Evolutionary conservation across 495 filamentous ascomycete genomes (phyloP).

Genomic region (Neurospora discreta): DNA sequence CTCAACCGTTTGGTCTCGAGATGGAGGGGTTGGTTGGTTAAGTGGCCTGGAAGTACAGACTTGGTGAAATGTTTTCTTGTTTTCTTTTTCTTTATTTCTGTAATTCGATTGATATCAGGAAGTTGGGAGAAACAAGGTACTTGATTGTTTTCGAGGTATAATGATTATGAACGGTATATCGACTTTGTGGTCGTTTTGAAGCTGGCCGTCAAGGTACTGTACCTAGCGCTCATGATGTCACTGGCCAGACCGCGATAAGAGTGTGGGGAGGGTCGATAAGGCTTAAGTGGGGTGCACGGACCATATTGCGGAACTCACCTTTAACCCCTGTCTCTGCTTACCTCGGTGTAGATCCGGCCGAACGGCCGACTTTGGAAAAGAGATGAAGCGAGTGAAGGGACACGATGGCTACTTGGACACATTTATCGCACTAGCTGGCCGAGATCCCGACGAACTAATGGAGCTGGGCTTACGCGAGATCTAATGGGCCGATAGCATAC

Average conservation of each 20-base stretch:
- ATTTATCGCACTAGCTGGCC: background rate
- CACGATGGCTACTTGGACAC: background rate
- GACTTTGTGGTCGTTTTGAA: background rate
- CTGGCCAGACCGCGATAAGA: background rate
- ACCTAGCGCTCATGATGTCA: background rate
- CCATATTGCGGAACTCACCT: background rate
- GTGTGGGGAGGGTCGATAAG: background rate
- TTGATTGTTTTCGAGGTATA: no score
- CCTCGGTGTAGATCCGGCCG: background rate
- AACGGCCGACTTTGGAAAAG: background rate
- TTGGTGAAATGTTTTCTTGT: no score
- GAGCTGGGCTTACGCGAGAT: background rate
- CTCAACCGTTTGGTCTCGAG: background rate
- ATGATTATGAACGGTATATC: background rate
- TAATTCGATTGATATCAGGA: no score
- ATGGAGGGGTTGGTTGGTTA: background rate
- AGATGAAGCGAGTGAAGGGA: background rate
- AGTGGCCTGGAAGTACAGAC: background rate
- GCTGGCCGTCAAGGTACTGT: background rate
- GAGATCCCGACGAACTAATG: background rate
- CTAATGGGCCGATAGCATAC: background rate
- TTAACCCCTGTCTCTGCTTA: background rate
- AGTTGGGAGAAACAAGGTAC: no score
- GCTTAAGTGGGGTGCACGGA: background rate
- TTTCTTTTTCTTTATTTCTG: no score